phyloP scores from a whole-genome alignment of 2,329 filamentous ascomycete genomes.

The Pezicula radicicola region DNA sequence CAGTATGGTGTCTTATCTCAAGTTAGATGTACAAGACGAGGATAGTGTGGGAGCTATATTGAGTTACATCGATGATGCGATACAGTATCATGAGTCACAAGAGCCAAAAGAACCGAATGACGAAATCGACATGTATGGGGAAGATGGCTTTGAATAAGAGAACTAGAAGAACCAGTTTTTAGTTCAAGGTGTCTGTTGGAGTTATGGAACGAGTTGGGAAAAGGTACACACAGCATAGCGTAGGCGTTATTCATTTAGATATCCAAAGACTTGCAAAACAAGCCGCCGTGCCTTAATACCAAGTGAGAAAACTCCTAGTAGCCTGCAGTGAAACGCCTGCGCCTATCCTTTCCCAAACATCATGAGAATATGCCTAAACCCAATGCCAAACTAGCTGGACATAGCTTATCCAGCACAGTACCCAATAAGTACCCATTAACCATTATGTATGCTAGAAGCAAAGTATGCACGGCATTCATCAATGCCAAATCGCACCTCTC shows the following conservation, averaged over 20 bases:
- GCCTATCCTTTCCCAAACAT: no score
- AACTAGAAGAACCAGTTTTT: background rate
- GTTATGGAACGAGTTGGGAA: conserved; percentile 4
- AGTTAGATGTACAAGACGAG: conserved; percentile 85
- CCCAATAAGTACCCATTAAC: no score
- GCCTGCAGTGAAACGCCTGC: no score
- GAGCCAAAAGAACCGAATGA: conserved; percentile 81
- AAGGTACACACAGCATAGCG: conserved; percentile 3
- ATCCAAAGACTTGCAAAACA: background rate
- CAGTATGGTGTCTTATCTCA: conserved; percentile 94
- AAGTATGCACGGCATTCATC: background rate
- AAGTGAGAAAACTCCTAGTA: no score
- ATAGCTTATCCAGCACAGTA: background rate
- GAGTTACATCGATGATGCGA: conserved; percentile 91
- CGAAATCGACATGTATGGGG: conserved; percentile 48
- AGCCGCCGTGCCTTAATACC: no score
- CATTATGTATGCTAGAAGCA: background rate
- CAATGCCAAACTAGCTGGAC: background rate
- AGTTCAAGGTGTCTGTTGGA: background rate
- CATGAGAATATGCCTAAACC: no score
- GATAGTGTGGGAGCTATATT: conserved; percentile 83
- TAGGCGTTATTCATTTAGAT: conserved; percentile 16
- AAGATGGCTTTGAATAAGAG: conserved; percentile 29
- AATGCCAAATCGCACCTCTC: conserved; percentile 1
- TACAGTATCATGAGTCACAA: conserved; percentile 90